These are phyloP conservation scores for Boletellus sp. DNA, from an alignment of 768 basidiomycete species.

Conservation along the genomic window DNA sequence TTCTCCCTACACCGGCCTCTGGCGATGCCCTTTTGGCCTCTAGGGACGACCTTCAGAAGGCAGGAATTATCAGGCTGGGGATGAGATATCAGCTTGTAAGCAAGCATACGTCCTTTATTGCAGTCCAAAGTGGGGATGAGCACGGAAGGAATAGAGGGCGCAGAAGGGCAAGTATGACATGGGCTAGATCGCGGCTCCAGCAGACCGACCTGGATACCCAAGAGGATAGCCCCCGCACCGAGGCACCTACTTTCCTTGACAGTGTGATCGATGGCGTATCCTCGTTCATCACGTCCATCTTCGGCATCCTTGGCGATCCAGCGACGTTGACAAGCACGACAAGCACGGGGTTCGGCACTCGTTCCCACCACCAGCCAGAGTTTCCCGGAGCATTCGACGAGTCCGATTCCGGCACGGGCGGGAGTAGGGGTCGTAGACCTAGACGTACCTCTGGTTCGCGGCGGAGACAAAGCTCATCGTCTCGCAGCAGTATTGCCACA, in stretches of 20 bases:
- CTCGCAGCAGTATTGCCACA: conserved; percentile 31
- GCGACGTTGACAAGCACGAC: neutral
- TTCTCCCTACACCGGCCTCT: conserved; percentile 30
- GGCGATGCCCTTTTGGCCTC: conserved; percentile 24
- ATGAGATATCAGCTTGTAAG: conserved; percentile 50
- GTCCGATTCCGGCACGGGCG: conserved; percentile 12
- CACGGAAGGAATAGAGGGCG: conserved; percentile 5
- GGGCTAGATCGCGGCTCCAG: conserved; percentile 19
- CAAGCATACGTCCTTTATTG: conserved; percentile 54
- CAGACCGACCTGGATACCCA: neutral
- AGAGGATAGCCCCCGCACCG: neutral
- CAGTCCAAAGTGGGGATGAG: conserved; percentile 39
- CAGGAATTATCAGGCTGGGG: conserved; percentile 48
- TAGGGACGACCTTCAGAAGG: conserved; percentile 37
- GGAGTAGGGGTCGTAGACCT: conserved; percentile 3
- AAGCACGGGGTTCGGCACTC: neutral
- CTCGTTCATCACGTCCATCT: conserved; percentile 14
- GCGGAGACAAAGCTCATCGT: conserved; percentile 8
- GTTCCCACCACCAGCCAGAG: neutral
- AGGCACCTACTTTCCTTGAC: conserved; percentile 14
- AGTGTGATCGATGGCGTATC: conserved; percentile 16
- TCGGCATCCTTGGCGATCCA: conserved; percentile 9
- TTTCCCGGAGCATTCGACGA: conserved; percentile 21
- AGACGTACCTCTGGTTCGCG: neutral
- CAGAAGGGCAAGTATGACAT: neutral